phyloP scores from a whole-genome alignment of 2,329 filamentous ascomycete genomes.

The Fusarium sterilihyphosum region DNA sequence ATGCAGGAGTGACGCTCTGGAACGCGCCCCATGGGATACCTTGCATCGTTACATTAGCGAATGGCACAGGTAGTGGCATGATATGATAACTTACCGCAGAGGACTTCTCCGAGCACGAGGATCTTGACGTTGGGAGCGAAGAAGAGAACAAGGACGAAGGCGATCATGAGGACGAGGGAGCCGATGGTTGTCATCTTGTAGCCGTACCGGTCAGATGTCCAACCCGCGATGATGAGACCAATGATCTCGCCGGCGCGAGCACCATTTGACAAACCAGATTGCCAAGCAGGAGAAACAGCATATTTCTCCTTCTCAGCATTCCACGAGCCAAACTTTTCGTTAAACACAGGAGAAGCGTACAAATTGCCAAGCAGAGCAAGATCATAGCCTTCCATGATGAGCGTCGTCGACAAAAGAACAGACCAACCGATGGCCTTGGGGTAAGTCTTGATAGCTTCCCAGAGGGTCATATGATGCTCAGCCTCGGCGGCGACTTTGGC shows the following conservation, averaged over 20 bases:
- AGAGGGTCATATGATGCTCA: constrained; percentile 55
- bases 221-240: constrained; percentile 64
- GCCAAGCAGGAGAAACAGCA: constrained; percentile 64
- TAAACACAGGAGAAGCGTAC: constrained; percentile 58
- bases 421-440: constrained; percentile 61
- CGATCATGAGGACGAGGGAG: constrained; percentile 56
- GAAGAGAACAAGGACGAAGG: constrained; percentile 64
- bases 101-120: constrained; percentile 60
- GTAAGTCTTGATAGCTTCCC: constrained; percentile 53
- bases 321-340: constrained; percentile 56
- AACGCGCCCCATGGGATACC: constrained; percentile 65
- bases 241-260: constrained; percentile 64
- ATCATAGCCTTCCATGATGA: constrained; percentile 64
- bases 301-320: constrained; percentile 50
- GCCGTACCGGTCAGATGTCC: constrained; percentile 60
- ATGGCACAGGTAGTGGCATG: not conserved
- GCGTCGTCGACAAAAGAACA: constrained; percentile 55
- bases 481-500: constrained; percentile 53
- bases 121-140: constrained; percentile 60
- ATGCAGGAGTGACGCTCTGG: constrained; percentile 62
- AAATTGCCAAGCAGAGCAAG: constrained; percentile 60
- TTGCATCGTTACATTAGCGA: constrained; percentile 28
- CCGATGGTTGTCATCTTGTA: constrained; percentile 62
- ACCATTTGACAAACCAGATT: constrained; percentile 65
- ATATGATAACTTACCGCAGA: constrained; percentile 47